phyloP scores from a whole-genome alignment of 805 yeast genomes.

The Lachancea sp. region DNA sequence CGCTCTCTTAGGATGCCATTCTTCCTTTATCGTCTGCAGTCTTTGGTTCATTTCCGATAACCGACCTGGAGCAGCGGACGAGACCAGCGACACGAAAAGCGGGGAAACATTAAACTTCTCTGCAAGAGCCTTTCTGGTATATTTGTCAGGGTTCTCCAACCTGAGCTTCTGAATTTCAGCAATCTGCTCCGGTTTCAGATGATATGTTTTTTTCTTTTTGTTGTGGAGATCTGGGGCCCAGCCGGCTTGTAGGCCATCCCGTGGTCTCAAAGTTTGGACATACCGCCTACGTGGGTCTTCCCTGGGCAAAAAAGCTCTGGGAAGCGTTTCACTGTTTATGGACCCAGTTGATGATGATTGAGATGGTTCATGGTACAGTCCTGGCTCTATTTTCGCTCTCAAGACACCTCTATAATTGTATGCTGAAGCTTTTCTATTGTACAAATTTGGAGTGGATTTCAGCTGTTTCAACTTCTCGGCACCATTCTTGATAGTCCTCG shows the following conservation, averaged over 20 bases:
- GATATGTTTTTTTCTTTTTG: conserved; percentile 40
- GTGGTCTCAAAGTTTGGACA: conserved; percentile 31
- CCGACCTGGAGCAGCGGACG: conserved; percentile 39
- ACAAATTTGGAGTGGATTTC: conserved; percentile 32
- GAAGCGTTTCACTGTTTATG: conserved; percentile 45
- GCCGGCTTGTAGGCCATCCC: conserved; percentile 30
- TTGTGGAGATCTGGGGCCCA: conserved; percentile 36
- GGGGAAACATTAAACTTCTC: conserved; percentile 48
- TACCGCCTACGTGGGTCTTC: conserved; percentile 50
- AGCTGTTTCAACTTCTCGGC: conserved; percentile 14
- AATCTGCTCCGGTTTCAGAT: conserved; percentile 51
- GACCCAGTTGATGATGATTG: conserved; percentile 56
- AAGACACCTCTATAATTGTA: conserved; percentile 50
- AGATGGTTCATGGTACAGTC: conserved; percentile 55
- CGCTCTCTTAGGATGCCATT: conserved; percentile 44
- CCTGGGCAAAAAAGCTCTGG: conserved; percentile 60
- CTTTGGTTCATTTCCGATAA: conserved; percentile 41
- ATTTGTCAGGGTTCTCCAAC: conserved; percentile 47
- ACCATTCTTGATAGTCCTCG: conserved; percentile 13
- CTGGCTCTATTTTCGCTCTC: conserved; percentile 42
- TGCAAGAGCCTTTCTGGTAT: conserved; percentile 61
- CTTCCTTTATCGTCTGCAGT: conserved; percentile 38
- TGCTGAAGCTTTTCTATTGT: conserved; percentile 57
- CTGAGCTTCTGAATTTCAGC: conserved; percentile 53
- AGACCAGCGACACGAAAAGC: conserved; percentile 47